Evolutionary conservation across 2,329 filamentous ascomycete species (phyloP).

Genomic region (Aspergillus novoparasiticus): DNA sequence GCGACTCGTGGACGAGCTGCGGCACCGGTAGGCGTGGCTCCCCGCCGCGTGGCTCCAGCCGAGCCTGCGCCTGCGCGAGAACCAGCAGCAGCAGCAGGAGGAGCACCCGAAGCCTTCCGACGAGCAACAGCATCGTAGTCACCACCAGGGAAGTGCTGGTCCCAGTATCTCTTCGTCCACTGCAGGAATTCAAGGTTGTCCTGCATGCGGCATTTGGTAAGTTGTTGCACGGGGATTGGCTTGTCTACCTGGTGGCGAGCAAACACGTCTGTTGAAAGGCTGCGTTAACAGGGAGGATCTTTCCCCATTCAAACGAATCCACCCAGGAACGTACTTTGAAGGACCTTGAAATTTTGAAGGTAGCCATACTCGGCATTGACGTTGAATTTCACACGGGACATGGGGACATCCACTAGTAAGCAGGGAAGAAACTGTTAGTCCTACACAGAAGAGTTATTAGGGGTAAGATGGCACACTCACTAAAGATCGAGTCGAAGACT

Average conservation of each 20-base stretch:
- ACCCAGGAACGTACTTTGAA: slow-evolving; percentile 73
- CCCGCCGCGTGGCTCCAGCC: slow-evolving; percentile 53
- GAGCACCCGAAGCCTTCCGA: slow-evolving; percentile 73
- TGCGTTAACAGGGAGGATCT: slow-evolving; percentile 1
- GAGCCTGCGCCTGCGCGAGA: slow-evolving; percentile 53
- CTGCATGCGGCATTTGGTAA: slow-evolving; percentile 99
- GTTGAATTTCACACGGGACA: slow-evolving; percentile 97
- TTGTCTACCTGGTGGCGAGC: slow-evolving; percentile 85
- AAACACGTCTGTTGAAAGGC: slow-evolving; percentile 64
- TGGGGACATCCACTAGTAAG: slow-evolving; percentile 75
- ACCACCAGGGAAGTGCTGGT: slow-evolving; percentile 94
- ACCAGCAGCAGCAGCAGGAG: slow-evolving; percentile 49
- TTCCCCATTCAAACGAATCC: neutral
- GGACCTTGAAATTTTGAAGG: slow-evolving; percentile 96
- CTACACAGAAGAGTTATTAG: neutral
- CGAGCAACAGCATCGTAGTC: slow-evolving; percentile 91
- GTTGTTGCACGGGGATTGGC: slow-evolving; percentile 80
- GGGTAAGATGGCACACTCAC: slow-evolving; percentile 45
- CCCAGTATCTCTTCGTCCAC: slow-evolving; percentile 96
- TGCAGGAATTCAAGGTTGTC: slow-evolving; percentile 99
- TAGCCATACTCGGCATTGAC: slow-evolving; percentile 97
- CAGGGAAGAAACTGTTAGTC: slow-evolving; percentile 3
- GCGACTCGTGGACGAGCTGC: slow-evolving; percentile 48
- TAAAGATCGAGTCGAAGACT: slow-evolving; percentile 97
- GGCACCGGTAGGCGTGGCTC: slow-evolving; percentile 64